Conservation (phyloP, 2,329 filamentous ascomycete genomes). For the Fusarium sp. region DNA sequence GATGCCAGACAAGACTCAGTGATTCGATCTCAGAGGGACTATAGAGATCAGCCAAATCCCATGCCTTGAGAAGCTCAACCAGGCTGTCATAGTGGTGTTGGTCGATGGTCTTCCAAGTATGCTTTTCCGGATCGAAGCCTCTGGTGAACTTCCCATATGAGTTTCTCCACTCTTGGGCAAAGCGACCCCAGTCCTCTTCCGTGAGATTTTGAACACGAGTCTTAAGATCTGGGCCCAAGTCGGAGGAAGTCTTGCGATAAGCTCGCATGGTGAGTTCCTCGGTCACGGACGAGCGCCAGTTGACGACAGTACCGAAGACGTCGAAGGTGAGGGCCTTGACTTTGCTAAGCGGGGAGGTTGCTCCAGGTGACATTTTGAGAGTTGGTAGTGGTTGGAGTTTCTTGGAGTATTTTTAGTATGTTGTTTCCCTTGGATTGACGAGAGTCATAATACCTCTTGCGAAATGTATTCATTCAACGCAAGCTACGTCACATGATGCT, state of each 20-base stretch:
- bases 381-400: not conserved
- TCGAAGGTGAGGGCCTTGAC: slow-evolving; percentile 76
- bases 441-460: not conserved
- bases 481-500: slow-evolving; percentile 36
- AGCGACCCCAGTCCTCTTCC: slow-evolving; percentile 67
- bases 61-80: slow-evolving; percentile 64
- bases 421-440: not conserved
- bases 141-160: slow-evolving; percentile 72
- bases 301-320: slow-evolving; percentile 82
- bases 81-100: slow-evolving; percentile 76
- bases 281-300: slow-evolving; percentile 78
- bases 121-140: slow-evolving; percentile 58
- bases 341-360: slow-evolving; percentile 42
- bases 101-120: slow-evolving; percentile 76
- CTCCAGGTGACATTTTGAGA: slow-evolving; percentile 41
- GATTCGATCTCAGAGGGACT: slow-evolving; percentile 69
- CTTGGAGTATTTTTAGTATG: not conserved
- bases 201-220: slow-evolving; percentile 62
- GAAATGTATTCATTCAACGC: not conserved
- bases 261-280: slow-evolving; percentile 66
- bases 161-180: slow-evolving; percentile 78
- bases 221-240: slow-evolving; percentile 59
- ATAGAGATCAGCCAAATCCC: slow-evolving; percentile 69
- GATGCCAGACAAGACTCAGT: slow-evolving; percentile 78
- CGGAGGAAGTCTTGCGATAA: slow-evolving; percentile 59